Evolutionary conservation across 139 green algal genomes (phyloP).

Genomic region (Picochlorum sp.): DNA sequence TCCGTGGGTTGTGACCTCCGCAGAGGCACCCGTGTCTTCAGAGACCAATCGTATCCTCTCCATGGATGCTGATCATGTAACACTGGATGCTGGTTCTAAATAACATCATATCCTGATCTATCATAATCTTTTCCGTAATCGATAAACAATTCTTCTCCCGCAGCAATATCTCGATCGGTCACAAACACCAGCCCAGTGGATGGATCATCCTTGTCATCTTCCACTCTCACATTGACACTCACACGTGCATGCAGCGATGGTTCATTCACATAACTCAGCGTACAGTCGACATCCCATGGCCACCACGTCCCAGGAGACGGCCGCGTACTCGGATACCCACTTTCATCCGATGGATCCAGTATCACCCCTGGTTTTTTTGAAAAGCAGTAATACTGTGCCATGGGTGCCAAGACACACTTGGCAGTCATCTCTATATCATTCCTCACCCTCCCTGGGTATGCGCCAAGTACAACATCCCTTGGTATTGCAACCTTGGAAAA

Average conservation of each 20-base stretch:
- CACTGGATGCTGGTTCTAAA: too few species aligned
- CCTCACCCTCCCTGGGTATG: slow-evolving; percentile 43
- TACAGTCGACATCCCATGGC: slow-evolving; percentile 25
- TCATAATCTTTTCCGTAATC: slow-evolving; percentile 47
- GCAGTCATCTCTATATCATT: slow-evolving; percentile 26
- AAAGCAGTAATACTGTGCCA: slow-evolving; percentile 32
- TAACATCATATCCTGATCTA: slow-evolving; percentile 19
- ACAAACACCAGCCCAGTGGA: slow-evolving; percentile 16
- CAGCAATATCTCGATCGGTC: not conserved
- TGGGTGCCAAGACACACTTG: slow-evolving; percentile 27
- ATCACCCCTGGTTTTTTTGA: slow-evolving; percentile 10
- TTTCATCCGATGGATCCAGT: slow-evolving; percentile 44
- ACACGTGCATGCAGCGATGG: slow-evolving; percentile 15
- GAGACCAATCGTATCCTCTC: too few species aligned
- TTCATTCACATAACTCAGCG: slow-evolving; percentile 45
- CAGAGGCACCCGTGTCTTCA: too few species aligned
- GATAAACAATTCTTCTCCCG: slow-evolving; percentile 37
- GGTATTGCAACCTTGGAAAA: slow-evolving; percentile 37
- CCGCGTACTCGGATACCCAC: slow-evolving; percentile 18
- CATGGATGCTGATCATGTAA: too few species aligned
- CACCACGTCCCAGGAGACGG: slow-evolving; percentile 36
- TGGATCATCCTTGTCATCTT: slow-evolving; percentile 21
- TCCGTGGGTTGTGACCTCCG: too few species aligned
- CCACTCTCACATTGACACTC: slow-evolving; percentile 34
- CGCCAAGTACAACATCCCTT: slow-evolving; percentile 32